Evolutionary conservation across 352 stramenopile genomes (phyloP).

Genomic region (Globisporangium rhizosaccharum): DNA sequence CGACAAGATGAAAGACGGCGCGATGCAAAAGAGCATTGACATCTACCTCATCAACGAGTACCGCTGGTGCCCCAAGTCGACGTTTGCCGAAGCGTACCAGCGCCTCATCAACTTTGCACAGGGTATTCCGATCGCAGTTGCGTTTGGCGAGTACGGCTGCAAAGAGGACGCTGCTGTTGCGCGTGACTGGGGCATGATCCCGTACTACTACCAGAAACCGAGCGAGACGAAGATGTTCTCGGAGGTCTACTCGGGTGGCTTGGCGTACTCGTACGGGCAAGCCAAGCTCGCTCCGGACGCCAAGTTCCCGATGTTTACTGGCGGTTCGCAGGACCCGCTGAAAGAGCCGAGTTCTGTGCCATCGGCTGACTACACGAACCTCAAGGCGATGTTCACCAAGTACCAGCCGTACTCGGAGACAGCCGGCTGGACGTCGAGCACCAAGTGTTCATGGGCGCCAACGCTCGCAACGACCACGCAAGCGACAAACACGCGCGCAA

Average conservation of each 20-base stretch:
- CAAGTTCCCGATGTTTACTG: constrained; percentile 8
- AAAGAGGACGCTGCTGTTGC: constrained; percentile 38
- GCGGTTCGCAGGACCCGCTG: constrained; percentile 49
- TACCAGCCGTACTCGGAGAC: constrained; percentile 31
- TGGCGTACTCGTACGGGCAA: constrained; percentile 85
- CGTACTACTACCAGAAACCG: constrained; percentile 73
- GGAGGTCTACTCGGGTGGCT: constrained; percentile 75
- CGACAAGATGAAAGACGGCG: constrained; percentile 76
- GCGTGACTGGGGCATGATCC: constrained; percentile 72
- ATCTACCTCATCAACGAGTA: constrained; percentile 90
- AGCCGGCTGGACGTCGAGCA: constrained; percentile 48
- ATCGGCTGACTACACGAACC: constrained; percentile 62
- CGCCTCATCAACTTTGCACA: constrained; percentile 65
- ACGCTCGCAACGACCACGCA: constrained; percentile 49
- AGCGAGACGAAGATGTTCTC: constrained; percentile 60
- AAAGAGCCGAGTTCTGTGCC: constrained; percentile 53
- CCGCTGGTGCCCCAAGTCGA: constrained; percentile 71
- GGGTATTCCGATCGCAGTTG: constrained; percentile 77
- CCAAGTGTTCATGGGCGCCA: constrained; percentile 63
- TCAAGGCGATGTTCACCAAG: constrained; percentile 66
- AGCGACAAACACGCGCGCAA: constrained; percentile 48
- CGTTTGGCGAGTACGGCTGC: constrained; percentile 80
- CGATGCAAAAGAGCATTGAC: constrained; percentile 82
- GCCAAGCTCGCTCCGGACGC: constrained; percentile 64
- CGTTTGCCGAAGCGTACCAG: constrained; percentile 66